A percentile compares a stretch with the other conserved stretches of the same genome.
Evolutionary conservation across 345 rosid species (phyloP).

Genomic region (Sapria himalayana): DNA sequence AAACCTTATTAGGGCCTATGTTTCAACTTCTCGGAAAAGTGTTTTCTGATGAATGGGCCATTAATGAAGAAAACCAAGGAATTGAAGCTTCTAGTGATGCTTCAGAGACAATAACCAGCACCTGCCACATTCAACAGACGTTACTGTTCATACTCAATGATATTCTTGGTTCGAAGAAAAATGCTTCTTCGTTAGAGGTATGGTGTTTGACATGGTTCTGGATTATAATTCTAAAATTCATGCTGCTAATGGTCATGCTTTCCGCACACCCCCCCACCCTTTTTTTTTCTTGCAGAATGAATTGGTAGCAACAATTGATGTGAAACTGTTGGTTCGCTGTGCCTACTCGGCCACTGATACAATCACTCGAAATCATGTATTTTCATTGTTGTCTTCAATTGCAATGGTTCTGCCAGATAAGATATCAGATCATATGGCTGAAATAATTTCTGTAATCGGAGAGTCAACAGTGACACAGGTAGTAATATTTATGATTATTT

Average conservation of each 20-base stretch:
- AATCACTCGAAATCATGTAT: conserved; percentile 39
- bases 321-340: conserved; percentile 42
- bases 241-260: too few relatives aligned
- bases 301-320: conserved; percentile 19
- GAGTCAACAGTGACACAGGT: conserved; percentile 76
- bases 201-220: too few relatives aligned
- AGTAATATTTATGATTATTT: neutral
- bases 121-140: conserved; percentile 35
- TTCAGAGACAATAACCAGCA: conserved; percentile 15
- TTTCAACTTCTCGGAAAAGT: conserved; percentile 46
- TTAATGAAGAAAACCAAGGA: conserved; percentile 14
- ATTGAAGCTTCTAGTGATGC: conserved; percentile 22
- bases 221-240: too few relatives aligned
- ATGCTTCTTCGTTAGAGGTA: conserved; percentile 31
- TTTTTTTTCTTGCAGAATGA: conserved; percentile 25
- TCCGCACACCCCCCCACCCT: too few relatives aligned
- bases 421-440: conserved; percentile 37
- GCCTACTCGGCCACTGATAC: conserved; percentile 40
- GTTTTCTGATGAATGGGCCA: conserved; percentile 29
- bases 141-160: conserved; percentile 49
- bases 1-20: conserved; percentile 42
- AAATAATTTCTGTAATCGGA: conserved; percentile 50
- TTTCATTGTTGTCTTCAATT: conserved; percentile 36
- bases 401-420: conserved; percentile 44
- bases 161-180: conserved; percentile 23